phyloP scores from a whole-genome alignment of 306 rosid genomes.

The Vigna reflexopilosa region DNA sequence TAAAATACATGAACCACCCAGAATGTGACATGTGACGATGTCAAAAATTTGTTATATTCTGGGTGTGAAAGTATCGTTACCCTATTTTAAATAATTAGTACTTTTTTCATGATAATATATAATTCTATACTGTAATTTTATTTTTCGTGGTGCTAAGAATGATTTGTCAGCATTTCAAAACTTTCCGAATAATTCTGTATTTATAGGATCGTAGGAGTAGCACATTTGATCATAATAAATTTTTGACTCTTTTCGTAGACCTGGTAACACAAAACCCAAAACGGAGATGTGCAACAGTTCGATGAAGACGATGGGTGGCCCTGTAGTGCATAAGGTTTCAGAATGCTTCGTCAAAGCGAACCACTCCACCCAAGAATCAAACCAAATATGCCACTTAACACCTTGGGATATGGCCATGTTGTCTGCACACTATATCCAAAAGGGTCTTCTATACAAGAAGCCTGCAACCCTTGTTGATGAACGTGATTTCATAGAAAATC shows the following conservation, averaged over 20 bases:
- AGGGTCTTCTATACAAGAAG: constrained; percentile 14
- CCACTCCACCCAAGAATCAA: neutral
- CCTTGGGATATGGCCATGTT: constrained; percentile 24
- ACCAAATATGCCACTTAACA: neutral
- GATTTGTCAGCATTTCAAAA: neutral
- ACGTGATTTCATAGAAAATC: constrained; percentile 27
- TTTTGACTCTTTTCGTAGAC: neutral
- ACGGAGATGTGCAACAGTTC: neutral
- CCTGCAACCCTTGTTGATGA: neutral
- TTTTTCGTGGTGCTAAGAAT: neutral
- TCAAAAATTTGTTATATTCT: too few relatives aligned
- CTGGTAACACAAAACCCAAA: neutral
- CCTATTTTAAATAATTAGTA: too few relatives aligned
- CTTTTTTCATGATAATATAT: too few relatives aligned
- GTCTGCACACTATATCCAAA: constrained; percentile 16
- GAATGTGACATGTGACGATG: too few relatives aligned
- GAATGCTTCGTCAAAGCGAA: neutral
- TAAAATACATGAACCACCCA: too few relatives aligned
- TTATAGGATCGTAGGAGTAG: neutral
- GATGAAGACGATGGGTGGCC: neutral
- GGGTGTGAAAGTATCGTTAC: too few relatives aligned
- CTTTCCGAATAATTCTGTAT: neutral
- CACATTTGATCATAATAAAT: neutral
- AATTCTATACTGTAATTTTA: too few relatives aligned
- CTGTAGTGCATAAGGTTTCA: neutral